A percentile compares a stretch with the other conserved stretches of the same genome.
phyloP scores from a whole-genome alignment of 2,329 filamentous ascomycete genomes.

The Pseudogymnoascus verrucosus region DNA sequence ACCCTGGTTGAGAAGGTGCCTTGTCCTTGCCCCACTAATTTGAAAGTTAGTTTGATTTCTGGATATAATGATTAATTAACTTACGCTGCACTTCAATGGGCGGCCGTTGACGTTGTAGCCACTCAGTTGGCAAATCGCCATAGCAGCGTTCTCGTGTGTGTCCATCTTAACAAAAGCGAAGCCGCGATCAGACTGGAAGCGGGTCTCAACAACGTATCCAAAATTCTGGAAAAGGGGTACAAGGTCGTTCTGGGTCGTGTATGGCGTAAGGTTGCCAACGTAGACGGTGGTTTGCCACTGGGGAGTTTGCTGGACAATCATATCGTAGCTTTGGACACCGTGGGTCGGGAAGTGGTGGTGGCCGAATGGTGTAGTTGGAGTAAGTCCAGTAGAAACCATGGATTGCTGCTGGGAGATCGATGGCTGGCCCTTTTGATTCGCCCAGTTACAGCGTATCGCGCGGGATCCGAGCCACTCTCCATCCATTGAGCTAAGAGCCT shows the following conservation, averaged over 20 bases:
- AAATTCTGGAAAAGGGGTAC: conserved; percentile 99
- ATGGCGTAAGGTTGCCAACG: conserved; percentile 93
- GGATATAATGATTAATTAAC: conserved; percentile 34
- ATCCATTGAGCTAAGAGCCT: conserved; percentile 95
- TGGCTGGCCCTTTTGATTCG: conserved; percentile 99
- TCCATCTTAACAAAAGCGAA: conserved; percentile 99
- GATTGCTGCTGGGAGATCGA: conserved; percentile 97
- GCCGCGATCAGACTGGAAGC: conserved; percentile 94
- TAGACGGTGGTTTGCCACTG: conserved; percentile 98
- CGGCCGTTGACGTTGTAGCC: conserved; percentile 97
- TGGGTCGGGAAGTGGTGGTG: conserved; percentile 98
- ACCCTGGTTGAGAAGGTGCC: conserved; percentile 73
- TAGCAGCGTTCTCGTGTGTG: conserved; percentile 92
- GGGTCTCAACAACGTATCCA: conserved; percentile 92
- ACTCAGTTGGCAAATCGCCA: conserved; percentile 96
- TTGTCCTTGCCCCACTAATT: conserved; percentile 97
- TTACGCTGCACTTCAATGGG: conserved; percentile 95
- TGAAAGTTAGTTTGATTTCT: conserved; percentile 27
- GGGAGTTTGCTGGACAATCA: conserved; percentile 90
- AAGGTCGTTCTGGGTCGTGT: conserved; percentile 92
- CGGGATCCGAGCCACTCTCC: conserved; percentile 98
- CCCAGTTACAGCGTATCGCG: conserved; percentile 99
- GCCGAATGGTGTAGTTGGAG: conserved; percentile 89
- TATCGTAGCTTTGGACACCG: conserved; percentile 93
- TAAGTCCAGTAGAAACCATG: conserved; percentile 97